Evolutionary conservation across 305 asterid species (phyloP).

Genomic region (Stenogyne calaminthoides): DNA sequence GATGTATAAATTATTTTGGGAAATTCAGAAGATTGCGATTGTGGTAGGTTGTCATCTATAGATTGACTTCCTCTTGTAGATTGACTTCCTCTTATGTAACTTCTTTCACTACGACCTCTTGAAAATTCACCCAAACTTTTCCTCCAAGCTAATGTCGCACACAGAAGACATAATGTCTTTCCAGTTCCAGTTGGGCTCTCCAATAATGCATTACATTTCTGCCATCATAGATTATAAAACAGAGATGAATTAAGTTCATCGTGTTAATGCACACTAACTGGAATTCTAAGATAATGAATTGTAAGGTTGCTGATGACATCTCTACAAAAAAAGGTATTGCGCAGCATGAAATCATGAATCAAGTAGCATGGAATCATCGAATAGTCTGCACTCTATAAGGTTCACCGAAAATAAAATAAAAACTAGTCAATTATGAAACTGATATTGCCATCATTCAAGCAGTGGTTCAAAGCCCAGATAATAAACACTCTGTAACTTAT

Average conservation of each 20-base stretch:
- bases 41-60: slow-evolving; percentile 43
- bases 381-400: neutral
- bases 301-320: slow-evolving; percentile 3
- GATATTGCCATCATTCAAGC: neutral
- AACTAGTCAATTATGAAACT: neutral
- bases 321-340: neutral
- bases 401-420: neutral
- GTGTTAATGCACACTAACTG: neutral
- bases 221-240: slow-evolving; percentile 33
- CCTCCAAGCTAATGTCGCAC: slow-evolving; percentile 98
- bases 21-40: slow-evolving; percentile 50
- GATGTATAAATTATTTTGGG: slow-evolving; percentile 88
- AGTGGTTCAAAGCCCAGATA: neutral
- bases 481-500: neutral
- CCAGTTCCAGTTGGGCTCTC: slow-evolving; percentile 99
- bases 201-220: slow-evolving; percentile 82
- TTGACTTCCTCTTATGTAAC: slow-evolving; percentile 53
- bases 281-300: neutral
- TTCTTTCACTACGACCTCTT: slow-evolving; percentile 57
- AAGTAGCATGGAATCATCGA: neutral
- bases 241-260: slow-evolving; percentile 8
- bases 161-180: slow-evolving; percentile 90
- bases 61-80: slow-evolving; percentile 43
- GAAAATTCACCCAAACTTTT: slow-evolving; percentile 80
- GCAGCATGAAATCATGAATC: neutral